Percentiles rank a stretch among this genome's conserved stretches.
These are phyloP conservation scores for Beauveria brongniartii DNA, from an alignment of 2,329 filamentous ascomycete species.

Conservation along the genomic window DNA sequence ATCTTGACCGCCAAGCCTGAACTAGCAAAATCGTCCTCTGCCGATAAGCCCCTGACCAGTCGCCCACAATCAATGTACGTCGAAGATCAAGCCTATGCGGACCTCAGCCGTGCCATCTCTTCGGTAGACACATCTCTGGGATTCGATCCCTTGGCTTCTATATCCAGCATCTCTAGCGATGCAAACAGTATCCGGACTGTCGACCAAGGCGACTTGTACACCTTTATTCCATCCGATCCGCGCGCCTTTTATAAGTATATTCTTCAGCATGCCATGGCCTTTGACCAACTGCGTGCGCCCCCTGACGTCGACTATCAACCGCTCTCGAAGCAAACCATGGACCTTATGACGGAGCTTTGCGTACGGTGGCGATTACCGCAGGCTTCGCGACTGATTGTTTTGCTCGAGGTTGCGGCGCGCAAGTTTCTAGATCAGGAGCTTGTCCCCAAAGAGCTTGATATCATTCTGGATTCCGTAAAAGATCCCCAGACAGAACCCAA, in stretches of 20 bases:
- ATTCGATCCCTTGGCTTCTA: constrained; percentile 60
- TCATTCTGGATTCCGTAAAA: constrained; percentile 76
- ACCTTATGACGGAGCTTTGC: constrained; percentile 77
- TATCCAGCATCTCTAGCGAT: constrained; percentile 57
- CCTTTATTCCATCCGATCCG: constrained; percentile 81
- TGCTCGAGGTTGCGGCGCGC: constrained; percentile 76
- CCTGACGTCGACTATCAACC: constrained; percentile 41
- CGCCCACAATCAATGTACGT: constrained; percentile 35
- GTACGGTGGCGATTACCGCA: constrained; percentile 84
- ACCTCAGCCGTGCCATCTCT: constrained; percentile 44
- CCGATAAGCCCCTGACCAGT: constrained; percentile 50
- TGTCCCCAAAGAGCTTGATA: constrained; percentile 71
- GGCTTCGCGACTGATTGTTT: constrained; percentile 68
- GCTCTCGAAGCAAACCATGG: constrained; percentile 70
- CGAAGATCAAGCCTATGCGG: constrained; percentile 44
- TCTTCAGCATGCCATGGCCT: constrained; percentile 65
- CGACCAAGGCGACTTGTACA: constrained; percentile 63
- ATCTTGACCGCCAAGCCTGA: constrained; percentile 82
- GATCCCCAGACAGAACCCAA: constrained; percentile 59
- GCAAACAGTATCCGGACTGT: constrained; percentile 42
- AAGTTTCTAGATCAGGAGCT: constrained; percentile 83
- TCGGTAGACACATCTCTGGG: constrained; percentile 34
- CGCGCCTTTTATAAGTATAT: constrained; percentile 78
- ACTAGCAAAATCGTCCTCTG: constrained; percentile 64
- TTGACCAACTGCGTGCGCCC: constrained; percentile 51